A percentile compares a stretch with the other conserved stretches of the same genome.
These are phyloP conservation scores for Flueggea neowawraea DNA, from an alignment of 441 rosid species.

Conservation along the genomic window DNA sequence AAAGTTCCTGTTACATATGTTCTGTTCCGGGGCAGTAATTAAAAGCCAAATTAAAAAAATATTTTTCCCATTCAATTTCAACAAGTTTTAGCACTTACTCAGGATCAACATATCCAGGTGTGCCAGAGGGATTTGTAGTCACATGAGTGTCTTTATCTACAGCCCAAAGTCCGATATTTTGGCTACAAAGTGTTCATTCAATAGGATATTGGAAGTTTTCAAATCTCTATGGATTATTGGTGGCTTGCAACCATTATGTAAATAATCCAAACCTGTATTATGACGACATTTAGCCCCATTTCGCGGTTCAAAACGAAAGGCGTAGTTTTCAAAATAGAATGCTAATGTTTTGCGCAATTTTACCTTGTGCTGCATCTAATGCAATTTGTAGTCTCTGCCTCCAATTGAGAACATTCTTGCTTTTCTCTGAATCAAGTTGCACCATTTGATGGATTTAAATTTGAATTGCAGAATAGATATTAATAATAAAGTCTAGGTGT, in stretches of 20 bases:
- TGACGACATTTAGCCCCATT: not conserved
- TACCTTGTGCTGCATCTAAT: constrained; percentile 49
- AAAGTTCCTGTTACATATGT: too few relatives aligned
- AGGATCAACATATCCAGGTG: constrained; percentile 45
- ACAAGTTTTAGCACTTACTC: too few relatives aligned
- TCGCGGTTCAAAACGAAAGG: too few relatives aligned
- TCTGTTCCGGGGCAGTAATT: not conserved
- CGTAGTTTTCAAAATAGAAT: too few relatives aligned
- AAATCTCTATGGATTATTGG: constrained; percentile 49
- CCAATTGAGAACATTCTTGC: constrained; percentile 28
- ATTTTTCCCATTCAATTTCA: too few relatives aligned
- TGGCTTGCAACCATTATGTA: constrained; percentile 56
- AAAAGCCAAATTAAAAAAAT: too few relatives aligned
- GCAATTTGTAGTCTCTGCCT: constrained; percentile 36
- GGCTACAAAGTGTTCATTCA: constrained; percentile 35
- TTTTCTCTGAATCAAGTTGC: constrained; percentile 13
- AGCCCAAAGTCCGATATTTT: constrained; percentile 52
- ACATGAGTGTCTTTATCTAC: constrained; percentile 25
- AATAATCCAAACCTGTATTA: constrained; percentile 42
- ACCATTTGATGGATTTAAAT: too few relatives aligned
- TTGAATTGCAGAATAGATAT: too few relatives aligned
- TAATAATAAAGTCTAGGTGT: too few relatives aligned
- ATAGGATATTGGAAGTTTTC: constrained; percentile 46
- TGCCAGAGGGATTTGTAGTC: constrained; percentile 36
- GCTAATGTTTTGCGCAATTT: too few relatives aligned